phyloP scores from a whole-genome alignment of 768 basidiomycete species.

The Xerocomellus intermedius region DNA sequence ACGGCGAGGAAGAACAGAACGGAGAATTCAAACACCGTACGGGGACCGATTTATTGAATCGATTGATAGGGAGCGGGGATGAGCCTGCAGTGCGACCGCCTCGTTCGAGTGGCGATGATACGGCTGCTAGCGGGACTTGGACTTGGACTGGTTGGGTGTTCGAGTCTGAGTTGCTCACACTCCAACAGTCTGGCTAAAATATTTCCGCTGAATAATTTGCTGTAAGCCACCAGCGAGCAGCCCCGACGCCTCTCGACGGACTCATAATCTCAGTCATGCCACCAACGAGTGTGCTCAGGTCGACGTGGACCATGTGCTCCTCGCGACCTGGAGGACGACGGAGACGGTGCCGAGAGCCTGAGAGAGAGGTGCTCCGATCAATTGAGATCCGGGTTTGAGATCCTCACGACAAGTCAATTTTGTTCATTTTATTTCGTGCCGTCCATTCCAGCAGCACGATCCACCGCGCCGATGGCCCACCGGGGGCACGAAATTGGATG shows the following conservation, averaged over 20 bases:
- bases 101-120: constrained; percentile 1
- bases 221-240: constrained; percentile 2
- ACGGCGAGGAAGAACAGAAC: constrained; percentile 11
- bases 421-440: background rate
- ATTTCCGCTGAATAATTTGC: constrained; percentile 27
- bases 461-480: background rate
- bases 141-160: constrained; percentile 5
- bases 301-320: constrained; percentile 3
- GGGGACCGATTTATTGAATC: constrained; percentile 15
- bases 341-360: constrained; percentile 30
- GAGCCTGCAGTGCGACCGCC: background rate
- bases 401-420: constrained; percentile 4
- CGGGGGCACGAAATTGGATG: background rate
- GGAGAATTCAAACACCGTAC: constrained; percentile 17
- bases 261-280: background rate
- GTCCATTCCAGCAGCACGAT: background rate
- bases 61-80: constrained; percentile 17
- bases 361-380: constrained; percentile 26
- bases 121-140: background rate
- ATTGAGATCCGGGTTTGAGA: constrained; percentile 29
- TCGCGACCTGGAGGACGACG: background rate
- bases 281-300: background rate
- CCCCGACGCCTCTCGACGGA: background rate
- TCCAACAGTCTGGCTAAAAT: constrained; percentile 19
- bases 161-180: constrained; percentile 22